phyloP scores from a whole-genome alignment of 2,329 filamentous ascomycete species.

The Immersiporthe knoxdaviesiana region DNA sequence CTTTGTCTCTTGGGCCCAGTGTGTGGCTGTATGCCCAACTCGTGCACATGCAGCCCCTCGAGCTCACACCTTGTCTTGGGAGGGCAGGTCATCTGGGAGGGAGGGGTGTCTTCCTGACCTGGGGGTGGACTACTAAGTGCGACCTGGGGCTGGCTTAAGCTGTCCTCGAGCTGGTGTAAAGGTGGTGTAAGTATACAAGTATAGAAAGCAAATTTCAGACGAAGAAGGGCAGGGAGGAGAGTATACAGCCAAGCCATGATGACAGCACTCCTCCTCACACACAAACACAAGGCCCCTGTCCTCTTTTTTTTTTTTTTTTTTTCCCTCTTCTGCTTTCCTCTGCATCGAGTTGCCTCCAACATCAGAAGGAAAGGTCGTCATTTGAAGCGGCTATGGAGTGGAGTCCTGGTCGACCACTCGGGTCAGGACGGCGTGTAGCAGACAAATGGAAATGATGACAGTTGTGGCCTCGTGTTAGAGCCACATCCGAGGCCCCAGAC shows the following conservation, averaged over 20 bases:
- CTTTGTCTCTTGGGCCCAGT: neutral
- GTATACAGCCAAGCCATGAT: slow-evolving; percentile 2
- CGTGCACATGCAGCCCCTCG: slow-evolving; percentile 17
- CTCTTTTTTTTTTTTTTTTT: neutral
- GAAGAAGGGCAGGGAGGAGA: neutral
- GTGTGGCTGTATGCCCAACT: slow-evolving; percentile 15
- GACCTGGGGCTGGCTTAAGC: neutral
- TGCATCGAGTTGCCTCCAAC: neutral
- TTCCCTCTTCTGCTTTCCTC: neutral
- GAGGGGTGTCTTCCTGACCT: slow-evolving; percentile 1
- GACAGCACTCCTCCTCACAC: neutral
- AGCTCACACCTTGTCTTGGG: slow-evolving; percentile 24
- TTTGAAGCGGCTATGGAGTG: neutral
- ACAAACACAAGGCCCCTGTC: neutral
- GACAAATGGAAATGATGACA: slow-evolving; percentile 4
- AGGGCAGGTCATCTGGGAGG: slow-evolving; percentile 24
- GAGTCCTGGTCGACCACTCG: neutral
- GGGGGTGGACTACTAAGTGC: neutral
- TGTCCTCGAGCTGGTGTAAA: neutral
- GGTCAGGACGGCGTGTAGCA: slow-evolving; percentile 15
- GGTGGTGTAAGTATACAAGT: slow-evolving; percentile 6
- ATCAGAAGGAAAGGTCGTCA: neutral
- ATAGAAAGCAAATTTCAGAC: neutral
- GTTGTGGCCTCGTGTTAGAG: neutral
- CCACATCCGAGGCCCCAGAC: slow-evolving; percentile 3